Evolutionary conservation across 495 filamentous ascomycete genomes (phyloP).

Genomic region (Talaromyces wortmannii): DNA sequence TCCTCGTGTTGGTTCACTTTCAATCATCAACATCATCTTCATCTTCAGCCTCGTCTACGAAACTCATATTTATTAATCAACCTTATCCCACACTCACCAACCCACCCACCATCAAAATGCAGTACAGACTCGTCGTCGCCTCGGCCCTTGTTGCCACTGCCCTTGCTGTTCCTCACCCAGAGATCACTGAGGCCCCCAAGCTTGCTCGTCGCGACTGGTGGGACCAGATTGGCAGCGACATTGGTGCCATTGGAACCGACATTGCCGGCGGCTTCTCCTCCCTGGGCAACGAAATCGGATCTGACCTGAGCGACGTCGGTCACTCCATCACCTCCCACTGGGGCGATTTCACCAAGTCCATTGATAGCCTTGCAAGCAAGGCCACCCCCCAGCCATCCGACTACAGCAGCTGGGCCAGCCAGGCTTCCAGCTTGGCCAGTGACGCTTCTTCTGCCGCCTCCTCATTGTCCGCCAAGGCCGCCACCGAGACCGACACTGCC

Average conservation of each 20-base stretch:
- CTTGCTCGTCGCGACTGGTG: background rate
- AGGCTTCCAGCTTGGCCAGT: conserved; percentile 2
- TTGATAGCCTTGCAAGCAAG: background rate
- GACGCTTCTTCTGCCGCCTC: background rate
- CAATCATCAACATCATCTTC: background rate
- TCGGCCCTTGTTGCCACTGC: background rate
- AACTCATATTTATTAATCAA: background rate
- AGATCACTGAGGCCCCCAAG: conserved; percentile 1
- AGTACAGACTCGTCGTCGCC: conserved; percentile 3
- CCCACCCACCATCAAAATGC: background rate
- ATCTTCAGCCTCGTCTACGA: background rate
- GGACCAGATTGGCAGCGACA: conserved; percentile 3
- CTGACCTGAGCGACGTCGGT: background rate
- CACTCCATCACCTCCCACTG: conserved; percentile 2
- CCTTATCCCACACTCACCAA: background rate
- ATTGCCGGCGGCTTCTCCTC: background rate
- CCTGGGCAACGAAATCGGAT: background rate
- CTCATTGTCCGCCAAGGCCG: background rate
- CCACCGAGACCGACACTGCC: background rate
- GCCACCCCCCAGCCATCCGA: background rate
- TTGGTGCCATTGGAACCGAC: conserved; percentile 2
- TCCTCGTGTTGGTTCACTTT: background rate
- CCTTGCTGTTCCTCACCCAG: conserved; percentile 2
- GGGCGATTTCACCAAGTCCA: background rate
- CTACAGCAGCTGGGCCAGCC: conserved; percentile 3